A percentile compares a stretch with the other conserved stretches of the same genome.
phyloP scores from a whole-genome alignment of 441 rosid species.

The Aleurites moluccanus region DNA sequence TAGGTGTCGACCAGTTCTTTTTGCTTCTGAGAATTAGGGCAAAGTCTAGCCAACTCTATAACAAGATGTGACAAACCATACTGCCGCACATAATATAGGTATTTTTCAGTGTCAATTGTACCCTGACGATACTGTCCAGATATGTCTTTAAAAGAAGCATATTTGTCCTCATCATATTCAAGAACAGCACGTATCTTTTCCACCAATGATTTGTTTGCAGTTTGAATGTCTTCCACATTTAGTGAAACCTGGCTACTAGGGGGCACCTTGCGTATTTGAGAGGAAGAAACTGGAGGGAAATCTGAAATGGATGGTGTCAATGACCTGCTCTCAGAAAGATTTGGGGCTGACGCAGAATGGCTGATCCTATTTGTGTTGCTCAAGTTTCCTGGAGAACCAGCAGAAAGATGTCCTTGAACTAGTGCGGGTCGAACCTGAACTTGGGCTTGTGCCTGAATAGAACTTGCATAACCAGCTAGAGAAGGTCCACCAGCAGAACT shows the following conservation, averaged over 20 bases:
- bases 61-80: slow-evolving; percentile 74
- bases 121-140: slow-evolving; percentile 88
- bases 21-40: slow-evolving; percentile 84
- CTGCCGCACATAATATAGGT: slow-evolving; percentile 62
- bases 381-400: slow-evolving; percentile 31
- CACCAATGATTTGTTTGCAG: slow-evolving; percentile 79
- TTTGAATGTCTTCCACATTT: slow-evolving; percentile 55
- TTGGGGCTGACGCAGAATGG: slow-evolving; percentile 73
- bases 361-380: slow-evolving; percentile 43
- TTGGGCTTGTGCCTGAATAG: slow-evolving; percentile 33
- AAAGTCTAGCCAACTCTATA: slow-evolving; percentile 80
- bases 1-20: slow-evolving; percentile 77
- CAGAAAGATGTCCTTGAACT: slow-evolving; percentile 30
- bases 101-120: slow-evolving; percentile 51
- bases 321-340: slow-evolving; percentile 47
- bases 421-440: slow-evolving; percentile 26
- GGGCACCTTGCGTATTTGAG: slow-evolving; percentile 42
- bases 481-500: slow-evolving; percentile 32
- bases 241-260: slow-evolving; percentile 35
- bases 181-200: slow-evolving; percentile 79
- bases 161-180: slow-evolving; percentile 66
- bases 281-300: slow-evolving; percentile 76
- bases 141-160: slow-evolving; percentile 61
- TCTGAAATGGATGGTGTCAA: slow-evolving; percentile 44
- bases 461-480: slow-evolving; percentile 42